A percentile compares a stretch with the other conserved stretches of the same genome.
These are phyloP conservation scores for Coemansia sp. DNA, from an alignment of 192 early-diverging fungal genomes.

Conservation along the genomic window DNA sequence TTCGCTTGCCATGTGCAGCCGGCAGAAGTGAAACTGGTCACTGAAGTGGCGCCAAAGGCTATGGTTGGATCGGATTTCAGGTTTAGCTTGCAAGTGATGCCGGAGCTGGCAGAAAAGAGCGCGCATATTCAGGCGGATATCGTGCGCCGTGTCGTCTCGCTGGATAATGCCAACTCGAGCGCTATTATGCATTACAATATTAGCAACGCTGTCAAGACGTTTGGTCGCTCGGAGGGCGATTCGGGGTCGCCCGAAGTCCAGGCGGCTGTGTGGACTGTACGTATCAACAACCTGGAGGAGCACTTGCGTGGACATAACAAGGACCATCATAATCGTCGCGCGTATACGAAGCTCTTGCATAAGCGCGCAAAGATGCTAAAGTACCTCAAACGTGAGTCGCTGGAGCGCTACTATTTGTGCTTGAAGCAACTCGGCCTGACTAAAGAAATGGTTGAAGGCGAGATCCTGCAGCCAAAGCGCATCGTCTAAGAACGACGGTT, in stretches of 20 bases:
- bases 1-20: conserved; percentile 32
- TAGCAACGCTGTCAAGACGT: conserved; percentile 69
- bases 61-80: conserved; percentile 10
- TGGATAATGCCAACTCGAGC: conserved; percentile 82
- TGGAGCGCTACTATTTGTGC: conserved; percentile 69
- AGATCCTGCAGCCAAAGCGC: conserved; percentile 60
- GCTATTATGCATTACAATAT: conserved; percentile 78
- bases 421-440: conserved; percentile 72
- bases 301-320: conserved; percentile 82
- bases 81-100: conserved; percentile 16
- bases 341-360: conserved; percentile 76
- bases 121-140: conserved; percentile 58
- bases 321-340: conserved; percentile 88
- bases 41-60: conserved; percentile 45
- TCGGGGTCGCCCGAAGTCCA: conserved; percentile 94
- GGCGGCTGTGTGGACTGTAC: conserved; percentile 89
- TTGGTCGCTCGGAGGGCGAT: conserved; percentile 76
- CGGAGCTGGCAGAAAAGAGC: conserved; percentile 17
- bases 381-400: conserved; percentile 78
- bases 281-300: conserved; percentile 81
- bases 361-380: conserved; percentile 83
- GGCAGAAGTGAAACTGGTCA: conserved; percentile 31
- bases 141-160: conserved; percentile 69
- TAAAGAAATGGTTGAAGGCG: conserved; percentile 58
- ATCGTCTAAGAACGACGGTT: conserved; percentile 12